Percentiles rank a stretch among this genome's conserved stretches.
Evolutionary conservation across 176 grass and related monocot species (phyloP).

Genomic region (Chloris gayana): DNA sequence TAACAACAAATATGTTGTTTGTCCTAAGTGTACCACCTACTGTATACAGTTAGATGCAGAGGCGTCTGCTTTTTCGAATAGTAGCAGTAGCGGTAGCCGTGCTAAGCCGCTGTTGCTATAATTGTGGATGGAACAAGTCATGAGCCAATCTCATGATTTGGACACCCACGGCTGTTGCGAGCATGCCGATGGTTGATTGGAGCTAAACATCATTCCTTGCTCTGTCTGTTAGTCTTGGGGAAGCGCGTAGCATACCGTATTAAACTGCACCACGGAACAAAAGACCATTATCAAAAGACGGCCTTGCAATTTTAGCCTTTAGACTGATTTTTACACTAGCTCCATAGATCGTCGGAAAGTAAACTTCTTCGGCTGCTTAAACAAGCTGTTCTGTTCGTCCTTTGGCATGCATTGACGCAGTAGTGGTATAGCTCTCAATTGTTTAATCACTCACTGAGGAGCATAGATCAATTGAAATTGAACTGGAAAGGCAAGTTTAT

Average conservation of each 20-base stretch:
- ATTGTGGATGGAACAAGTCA: slow-evolving; percentile 33
- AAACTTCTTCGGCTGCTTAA: not conserved
- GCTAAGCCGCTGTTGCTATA: slow-evolving; percentile 22
- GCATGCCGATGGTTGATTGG: not conserved
- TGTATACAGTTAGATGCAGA: no score
- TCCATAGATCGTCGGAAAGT: not conserved
- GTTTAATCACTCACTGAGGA: not conserved
- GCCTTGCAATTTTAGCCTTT: not conserved
- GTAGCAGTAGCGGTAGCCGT: slow-evolving; percentile 8
- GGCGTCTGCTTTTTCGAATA: not conserved
- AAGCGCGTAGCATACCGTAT: not conserved
- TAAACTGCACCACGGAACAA: not conserved
- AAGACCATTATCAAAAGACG: slow-evolving; percentile 21
- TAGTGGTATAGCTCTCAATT: no score
- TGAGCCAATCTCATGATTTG: slow-evolving; percentile 38
- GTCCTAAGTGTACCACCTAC: not conserved
- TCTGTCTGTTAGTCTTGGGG: slow-evolving; percentile 6
- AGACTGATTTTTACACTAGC: not conserved
- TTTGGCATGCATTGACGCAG: no score
- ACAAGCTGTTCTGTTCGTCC: not conserved
- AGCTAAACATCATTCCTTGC: slow-evolving; percentile 5
- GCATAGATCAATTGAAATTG: not conserved
- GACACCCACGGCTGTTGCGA: slow-evolving; percentile 10
- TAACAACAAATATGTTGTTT: not conserved
- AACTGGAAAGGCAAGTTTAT: not conserved